Evolutionary conservation across 768 basidiomycete genomes (phyloP).

Genomic region (Mycena amicta): DNA sequence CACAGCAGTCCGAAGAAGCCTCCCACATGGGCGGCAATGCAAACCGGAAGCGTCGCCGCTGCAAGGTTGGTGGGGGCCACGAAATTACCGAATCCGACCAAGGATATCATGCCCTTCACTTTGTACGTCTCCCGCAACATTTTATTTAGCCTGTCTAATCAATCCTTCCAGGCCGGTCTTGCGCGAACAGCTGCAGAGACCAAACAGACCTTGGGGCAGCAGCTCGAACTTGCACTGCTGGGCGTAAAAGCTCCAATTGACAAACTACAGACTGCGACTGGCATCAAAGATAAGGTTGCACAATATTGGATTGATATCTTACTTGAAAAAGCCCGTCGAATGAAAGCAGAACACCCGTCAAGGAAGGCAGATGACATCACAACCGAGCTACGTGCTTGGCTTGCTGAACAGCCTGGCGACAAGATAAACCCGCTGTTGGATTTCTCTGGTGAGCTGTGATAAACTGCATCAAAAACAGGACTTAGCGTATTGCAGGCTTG

Average conservation of each 20-base stretch:
- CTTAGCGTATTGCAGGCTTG: neutral
- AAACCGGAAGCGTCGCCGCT: conserved; percentile 18
- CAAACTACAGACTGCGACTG: neutral
- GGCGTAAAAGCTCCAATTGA: neutral
- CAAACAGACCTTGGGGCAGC: neutral
- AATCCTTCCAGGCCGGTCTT: conserved; percentile 22
- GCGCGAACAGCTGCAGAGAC: conserved; percentile 3
- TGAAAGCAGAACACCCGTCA: neutral
- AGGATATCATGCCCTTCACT: conserved; percentile 12
- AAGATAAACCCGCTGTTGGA: conserved; percentile 11
- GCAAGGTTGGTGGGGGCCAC: conserved; percentile 13
- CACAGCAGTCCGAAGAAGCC: conserved; percentile 23
- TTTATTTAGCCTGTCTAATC: too few relatives aligned
- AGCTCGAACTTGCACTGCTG: conserved; percentile 1
- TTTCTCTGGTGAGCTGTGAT: too few relatives aligned
- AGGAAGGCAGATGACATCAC: neutral
- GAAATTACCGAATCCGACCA: neutral
- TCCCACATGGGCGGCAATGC: conserved; percentile 16
- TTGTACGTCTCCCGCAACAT: too few relatives aligned
- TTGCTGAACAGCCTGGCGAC: conserved; percentile 9
- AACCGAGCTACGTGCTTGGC: neutral
- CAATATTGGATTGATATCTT: conserved; percentile 13
- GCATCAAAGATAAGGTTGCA: conserved; percentile 13
- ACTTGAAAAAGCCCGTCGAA: neutral
- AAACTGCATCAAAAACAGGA: too few relatives aligned